Evolutionary conservation across 2,329 filamentous ascomycete genomes (phyloP).

Genomic region (Leptographium wingfieldii): DNA sequence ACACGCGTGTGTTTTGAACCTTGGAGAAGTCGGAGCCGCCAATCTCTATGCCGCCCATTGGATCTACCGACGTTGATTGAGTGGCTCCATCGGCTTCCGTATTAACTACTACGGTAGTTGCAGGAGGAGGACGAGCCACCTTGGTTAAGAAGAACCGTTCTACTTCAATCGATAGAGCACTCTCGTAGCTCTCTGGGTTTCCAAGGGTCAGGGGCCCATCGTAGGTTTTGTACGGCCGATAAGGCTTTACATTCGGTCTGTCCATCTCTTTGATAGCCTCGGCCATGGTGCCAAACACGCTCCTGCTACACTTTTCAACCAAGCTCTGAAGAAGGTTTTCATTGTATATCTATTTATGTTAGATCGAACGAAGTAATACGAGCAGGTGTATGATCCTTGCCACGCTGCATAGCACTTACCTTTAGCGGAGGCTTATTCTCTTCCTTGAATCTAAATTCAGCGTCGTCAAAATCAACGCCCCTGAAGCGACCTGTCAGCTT

Average conservation of each 20-base stretch:
- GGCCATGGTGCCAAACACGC: conserved; percentile 69
- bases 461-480: conserved; percentile 87
- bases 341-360: conserved; percentile 43
- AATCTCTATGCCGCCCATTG: conserved; percentile 35
- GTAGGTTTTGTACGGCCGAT: conserved; percentile 66
- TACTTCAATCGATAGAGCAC: conserved; percentile 69
- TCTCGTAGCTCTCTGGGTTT: conserved; percentile 57
- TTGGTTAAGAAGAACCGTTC: conserved; percentile 86
- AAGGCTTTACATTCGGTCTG: conserved; percentile 61
- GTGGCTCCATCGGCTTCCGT: conserved; percentile 30
- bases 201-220: conserved; percentile 72
- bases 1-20: conserved; percentile 67
- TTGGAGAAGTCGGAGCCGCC: conserved; percentile 41
- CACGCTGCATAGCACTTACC: conserved; percentile 24
- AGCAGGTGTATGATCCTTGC: not conserved
- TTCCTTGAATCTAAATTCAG: conserved; percentile 83
- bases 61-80: conserved; percentile 39
- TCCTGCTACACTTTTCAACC: conserved; percentile 52
- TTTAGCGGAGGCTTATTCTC: conserved; percentile 68
- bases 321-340: conserved; percentile 56
- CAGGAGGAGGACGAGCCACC: conserved; percentile 58
- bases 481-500: conserved; percentile 26
- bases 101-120: conserved; percentile 60
- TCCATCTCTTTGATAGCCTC: conserved; percentile 74
- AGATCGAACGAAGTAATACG: not conserved